These are phyloP conservation scores for Yarrowia sp. DNA, from an alignment of 805 yeast genomes.

Conservation along the genomic window DNA sequence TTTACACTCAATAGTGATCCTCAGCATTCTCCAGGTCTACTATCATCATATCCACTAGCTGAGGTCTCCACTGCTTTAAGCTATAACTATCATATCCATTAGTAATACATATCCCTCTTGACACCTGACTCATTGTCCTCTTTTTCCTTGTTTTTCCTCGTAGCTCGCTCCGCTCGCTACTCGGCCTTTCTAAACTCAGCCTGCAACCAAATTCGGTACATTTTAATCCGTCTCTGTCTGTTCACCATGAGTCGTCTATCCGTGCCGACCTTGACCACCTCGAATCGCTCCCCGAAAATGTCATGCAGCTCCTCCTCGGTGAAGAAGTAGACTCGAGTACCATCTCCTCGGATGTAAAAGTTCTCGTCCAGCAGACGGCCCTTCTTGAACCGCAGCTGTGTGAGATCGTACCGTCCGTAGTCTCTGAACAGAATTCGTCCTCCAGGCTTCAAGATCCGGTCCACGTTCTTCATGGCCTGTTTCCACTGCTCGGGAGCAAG, in stretches of 20 bases:
- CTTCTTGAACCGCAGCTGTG: slow-evolving; percentile 92
- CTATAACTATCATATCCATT: too few species aligned
- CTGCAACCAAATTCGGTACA: slow-evolving; percentile 97
- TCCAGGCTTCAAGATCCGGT: slow-evolving; percentile 85
- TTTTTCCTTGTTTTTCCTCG: too few species aligned
- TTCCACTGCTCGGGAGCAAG: slow-evolving; percentile 91
- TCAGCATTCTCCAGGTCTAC: too few species aligned
- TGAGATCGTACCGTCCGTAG: slow-evolving; percentile 94
- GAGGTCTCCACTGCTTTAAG: too few species aligned
- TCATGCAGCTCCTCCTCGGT: slow-evolving; percentile 87
- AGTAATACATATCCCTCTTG: too few species aligned
- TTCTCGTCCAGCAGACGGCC: slow-evolving; percentile 87
- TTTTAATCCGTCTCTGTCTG: slow-evolving; percentile 87
- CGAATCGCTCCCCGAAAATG: slow-evolving; percentile 71
- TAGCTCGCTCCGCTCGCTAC: neutral
- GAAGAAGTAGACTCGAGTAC: slow-evolving; percentile 96
- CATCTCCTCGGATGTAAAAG: slow-evolving; percentile 96
- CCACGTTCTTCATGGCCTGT: slow-evolving; percentile 74
- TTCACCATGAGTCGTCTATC: slow-evolving; percentile 91
- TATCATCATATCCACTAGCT: too few species aligned
- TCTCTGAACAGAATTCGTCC: slow-evolving; percentile 90
- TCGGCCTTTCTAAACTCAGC: slow-evolving; percentile 66
- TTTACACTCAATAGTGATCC: too few species aligned
- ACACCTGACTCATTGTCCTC: too few species aligned
- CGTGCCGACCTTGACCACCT: slow-evolving; percentile 79